These are phyloP conservation scores for Benincasa hispida DNA, from an alignment of 306 rosid species.

Conservation along the genomic window DNA sequence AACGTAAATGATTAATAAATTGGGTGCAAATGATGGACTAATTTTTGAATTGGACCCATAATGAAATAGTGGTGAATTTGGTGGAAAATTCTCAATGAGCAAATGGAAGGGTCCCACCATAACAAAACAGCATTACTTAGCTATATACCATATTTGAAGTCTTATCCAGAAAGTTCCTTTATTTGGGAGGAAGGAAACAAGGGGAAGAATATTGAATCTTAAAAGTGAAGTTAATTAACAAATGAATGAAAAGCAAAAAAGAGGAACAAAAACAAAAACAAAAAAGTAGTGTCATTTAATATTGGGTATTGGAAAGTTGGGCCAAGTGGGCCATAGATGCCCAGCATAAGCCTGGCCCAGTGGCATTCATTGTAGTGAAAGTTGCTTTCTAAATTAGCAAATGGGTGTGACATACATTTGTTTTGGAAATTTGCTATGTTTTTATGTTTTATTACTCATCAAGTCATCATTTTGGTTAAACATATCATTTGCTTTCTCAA, in stretches of 20 bases:
- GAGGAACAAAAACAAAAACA: neutral
- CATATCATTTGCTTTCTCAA: neutral
- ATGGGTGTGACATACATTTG: neutral
- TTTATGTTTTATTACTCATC: neutral
- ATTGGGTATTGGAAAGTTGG: neutral
- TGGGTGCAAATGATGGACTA: neutral
- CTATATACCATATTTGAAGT: neutral
- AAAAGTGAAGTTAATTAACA: neutral
- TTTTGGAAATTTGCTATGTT: neutral
- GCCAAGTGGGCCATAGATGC: slow-evolving; percentile 2
- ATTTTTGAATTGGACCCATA: neutral
- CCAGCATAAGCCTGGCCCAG: neutral
- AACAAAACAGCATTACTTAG: neutral
- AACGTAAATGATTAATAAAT: no score
- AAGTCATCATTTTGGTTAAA: neutral
- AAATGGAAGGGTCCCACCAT: neutral
- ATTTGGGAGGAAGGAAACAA: neutral
- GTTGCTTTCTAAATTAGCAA: neutral
- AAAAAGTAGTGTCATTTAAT: neutral
- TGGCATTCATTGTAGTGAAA: neutral
- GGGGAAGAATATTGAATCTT: neutral
- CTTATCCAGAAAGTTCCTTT: neutral
- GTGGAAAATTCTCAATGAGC: neutral
- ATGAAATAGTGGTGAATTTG: neutral
- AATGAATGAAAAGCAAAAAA: neutral